Evolutionary conservation across 768 basidiomycete genomes (phyloP).

Genomic region (Ramaria rubella): DNA sequence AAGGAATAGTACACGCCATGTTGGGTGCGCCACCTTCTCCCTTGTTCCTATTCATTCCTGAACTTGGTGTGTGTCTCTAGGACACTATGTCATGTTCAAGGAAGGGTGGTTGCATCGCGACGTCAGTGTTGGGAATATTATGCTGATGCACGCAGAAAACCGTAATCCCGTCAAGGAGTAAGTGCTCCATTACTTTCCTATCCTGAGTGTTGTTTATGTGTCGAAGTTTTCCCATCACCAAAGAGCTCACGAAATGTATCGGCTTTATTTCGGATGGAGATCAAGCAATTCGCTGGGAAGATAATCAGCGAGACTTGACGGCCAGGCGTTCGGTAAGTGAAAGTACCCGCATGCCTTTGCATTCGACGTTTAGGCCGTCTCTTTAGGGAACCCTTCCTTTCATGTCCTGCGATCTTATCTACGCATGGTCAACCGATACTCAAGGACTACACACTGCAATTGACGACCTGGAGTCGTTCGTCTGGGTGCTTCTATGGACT

Average conservation of each 20-base stretch:
- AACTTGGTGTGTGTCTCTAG: background rate
- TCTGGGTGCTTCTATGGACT: background rate
- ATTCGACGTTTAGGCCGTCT: too few species aligned
- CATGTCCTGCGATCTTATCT: background rate
- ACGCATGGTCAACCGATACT: background rate
- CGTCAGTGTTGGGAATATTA: slow-evolving; percentile 6
- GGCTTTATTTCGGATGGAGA: slow-evolving; percentile 1
- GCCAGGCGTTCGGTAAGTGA: background rate
- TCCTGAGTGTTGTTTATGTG: background rate
- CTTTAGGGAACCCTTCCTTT: background rate
- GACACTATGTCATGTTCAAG: background rate
- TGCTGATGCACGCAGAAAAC: background rate
- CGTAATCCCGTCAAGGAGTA: background rate
- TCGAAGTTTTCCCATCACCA: background rate
- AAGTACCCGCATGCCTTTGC: too few species aligned
- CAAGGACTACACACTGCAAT: background rate
- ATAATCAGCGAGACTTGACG: background rate
- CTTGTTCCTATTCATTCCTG: background rate
- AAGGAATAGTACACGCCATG: slow-evolving; percentile 7
- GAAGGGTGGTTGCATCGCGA: slow-evolving; percentile 8
- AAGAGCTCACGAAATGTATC: background rate
- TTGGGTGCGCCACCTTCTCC: background rate
- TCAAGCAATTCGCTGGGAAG: background rate
- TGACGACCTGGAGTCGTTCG: slow-evolving; percentile 7
- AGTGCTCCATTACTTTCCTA: background rate